These are phyloP conservation scores for Neocallimastix lanati DNA, from an alignment of 192 early-diverging fungal genomes.

Conservation along the genomic window DNA sequence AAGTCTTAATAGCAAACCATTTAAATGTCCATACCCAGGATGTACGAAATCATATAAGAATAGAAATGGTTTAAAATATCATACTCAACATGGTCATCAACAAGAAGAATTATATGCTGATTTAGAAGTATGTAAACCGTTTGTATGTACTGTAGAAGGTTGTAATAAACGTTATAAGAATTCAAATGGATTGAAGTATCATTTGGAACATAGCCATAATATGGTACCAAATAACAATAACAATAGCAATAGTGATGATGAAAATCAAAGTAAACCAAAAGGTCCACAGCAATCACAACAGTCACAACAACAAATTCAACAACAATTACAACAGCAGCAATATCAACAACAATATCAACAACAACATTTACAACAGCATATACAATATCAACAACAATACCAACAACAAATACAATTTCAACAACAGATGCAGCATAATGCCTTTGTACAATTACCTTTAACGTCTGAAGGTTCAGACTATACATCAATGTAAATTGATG, in stretches of 20 bases:
- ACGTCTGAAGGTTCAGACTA: neutral
- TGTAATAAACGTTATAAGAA: conserved; percentile 96
- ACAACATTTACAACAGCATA: too few species aligned
- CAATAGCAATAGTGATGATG: neutral
- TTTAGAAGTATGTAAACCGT: conserved; percentile 26
- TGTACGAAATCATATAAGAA: conserved; percentile 96
- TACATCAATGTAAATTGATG: neutral
- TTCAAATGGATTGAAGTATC: conserved; percentile 88
- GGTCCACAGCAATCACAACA: neutral
- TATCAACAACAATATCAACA: too few species aligned
- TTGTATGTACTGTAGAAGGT: conserved; percentile 54
- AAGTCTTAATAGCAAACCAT: conserved; percentile 26
- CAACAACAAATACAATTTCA: too few species aligned
- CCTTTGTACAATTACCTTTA: neutral
- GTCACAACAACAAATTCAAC: too few species aligned
- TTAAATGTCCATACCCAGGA: conserved; percentile 57
- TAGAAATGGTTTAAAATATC: conserved; percentile 88
- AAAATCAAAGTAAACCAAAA: neutral
- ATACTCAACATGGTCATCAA: conserved; percentile 71
- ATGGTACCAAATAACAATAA: neutral
- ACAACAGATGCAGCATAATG: neutral
- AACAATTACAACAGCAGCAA: too few species aligned
- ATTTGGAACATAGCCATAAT: conserved; percentile 71
- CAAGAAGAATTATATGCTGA: neutral
- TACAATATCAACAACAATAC: too few species aligned